Conservation (phyloP, 805 yeast genomes). For the Candida tallmaniae region DNA sequence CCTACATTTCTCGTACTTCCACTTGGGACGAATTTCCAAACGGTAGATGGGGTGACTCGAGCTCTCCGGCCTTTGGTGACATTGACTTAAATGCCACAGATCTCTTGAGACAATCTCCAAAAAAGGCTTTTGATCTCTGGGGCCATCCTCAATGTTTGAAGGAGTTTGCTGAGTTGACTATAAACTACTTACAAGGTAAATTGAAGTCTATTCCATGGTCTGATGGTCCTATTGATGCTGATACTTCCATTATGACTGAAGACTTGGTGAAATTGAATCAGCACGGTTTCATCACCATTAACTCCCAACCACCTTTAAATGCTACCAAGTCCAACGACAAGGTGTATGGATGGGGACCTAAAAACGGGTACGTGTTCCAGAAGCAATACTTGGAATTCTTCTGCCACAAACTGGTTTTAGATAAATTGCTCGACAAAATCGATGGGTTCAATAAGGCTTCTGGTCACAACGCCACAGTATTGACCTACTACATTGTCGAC, state of each 20-base stretch:
- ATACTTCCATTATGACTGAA: conserved; percentile 57
- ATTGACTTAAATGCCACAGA: conserved; percentile 77
- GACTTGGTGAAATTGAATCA: conserved; percentile 61
- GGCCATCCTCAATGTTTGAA: conserved; percentile 62
- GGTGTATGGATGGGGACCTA: conserved; percentile 92
- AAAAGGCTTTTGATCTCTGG: conserved; percentile 83
- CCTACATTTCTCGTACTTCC: conserved; percentile 83
- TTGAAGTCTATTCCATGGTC: conserved; percentile 87
- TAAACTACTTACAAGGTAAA: conserved; percentile 67
- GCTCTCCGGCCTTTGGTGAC: conserved; percentile 96
- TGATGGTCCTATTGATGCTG: conserved; percentile 81
- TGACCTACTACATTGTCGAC: conserved; percentile 76
- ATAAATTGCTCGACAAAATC: conserved; percentile 36
- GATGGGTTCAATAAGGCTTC: conserved; percentile 37
- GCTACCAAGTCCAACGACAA: conserved; percentile 69
- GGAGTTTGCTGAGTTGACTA: conserved; percentile 62
- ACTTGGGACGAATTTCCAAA: conserved; percentile 98
- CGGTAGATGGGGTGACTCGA: conserved; percentile 97
- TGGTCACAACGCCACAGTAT: conserved; percentile 36
- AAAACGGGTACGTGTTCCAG: conserved; percentile 88
- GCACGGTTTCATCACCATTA: conserved; percentile 72
- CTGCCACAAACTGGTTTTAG: conserved; percentile 54
- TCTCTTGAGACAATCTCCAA: conserved; percentile 76
- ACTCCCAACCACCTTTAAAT: conserved; percentile 91
- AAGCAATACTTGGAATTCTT: conserved; percentile 89